Base-by-base conservation (phyloP, 345 rosid genomes). In the Zanthoxylum bungeanum region DNA sequence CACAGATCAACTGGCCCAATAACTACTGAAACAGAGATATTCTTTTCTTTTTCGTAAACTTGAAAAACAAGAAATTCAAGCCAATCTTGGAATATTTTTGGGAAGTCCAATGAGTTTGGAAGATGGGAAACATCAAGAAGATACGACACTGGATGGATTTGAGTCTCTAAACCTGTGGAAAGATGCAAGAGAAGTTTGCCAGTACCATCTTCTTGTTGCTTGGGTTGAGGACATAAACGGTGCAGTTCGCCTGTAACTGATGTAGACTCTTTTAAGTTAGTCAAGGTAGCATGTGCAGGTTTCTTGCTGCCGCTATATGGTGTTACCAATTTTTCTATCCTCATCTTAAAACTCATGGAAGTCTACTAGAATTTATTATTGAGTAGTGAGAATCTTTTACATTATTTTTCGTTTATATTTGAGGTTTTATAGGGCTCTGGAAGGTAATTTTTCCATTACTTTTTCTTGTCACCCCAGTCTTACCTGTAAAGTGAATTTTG, bases 1-100 rank as follows among this genome's bases (percentile, higher is more conserved):
- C 88, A 74, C 98, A 89, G 76, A 81, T 89, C 75, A 88, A 89
- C 71, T 93, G 97, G 97, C 93, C 97, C 11, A 86, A 89, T 77
- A 91, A 81, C 84, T 93, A 91, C 81, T 93, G 82, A 91, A 77
- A 77, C 73, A 74, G 70, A 70, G 74, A 73, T 64, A 80, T 61
- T 73, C 24, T 10, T 71, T n/a, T n/a, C n/a, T n/a, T n/a, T n/a
- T 80, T 82, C 66, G 73, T 68, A 72, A 70, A 77, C 75, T 68
- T 40, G 68, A 64, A 69, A 77, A 81, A 60, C 74, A 71, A 82
- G 73, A 73, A 40, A 28, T 80, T 34, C 70, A 71, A 77, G 68
- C 82, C 78, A 72, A 75, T 73, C 70, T 70, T 64, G 73, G 82
- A 64, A 68, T 76, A 63, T 79, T 80, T 79, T 84, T 78, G 76